Conservation (phyloP, 2,329 filamentous ascomycete species). For the Didymella glomerata region DNA sequence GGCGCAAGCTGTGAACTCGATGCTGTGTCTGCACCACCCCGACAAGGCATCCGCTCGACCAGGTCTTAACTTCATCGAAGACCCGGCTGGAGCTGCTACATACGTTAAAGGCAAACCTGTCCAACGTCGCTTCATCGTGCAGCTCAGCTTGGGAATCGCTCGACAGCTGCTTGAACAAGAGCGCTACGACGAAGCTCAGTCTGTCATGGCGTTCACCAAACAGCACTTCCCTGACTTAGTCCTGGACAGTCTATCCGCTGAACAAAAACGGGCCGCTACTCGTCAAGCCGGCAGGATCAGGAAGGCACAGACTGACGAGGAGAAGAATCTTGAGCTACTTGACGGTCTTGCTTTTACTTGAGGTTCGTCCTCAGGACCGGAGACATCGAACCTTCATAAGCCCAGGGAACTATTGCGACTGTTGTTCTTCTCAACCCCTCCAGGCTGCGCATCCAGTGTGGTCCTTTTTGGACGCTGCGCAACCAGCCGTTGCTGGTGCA, state of each 20-base stretch:
- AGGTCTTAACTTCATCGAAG: constrained; percentile 38
- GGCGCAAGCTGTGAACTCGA: constrained; percentile 34
- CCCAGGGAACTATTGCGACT: background rate
- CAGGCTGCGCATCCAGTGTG: background rate
- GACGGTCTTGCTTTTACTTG: constrained; percentile 36
- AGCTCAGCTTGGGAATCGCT: constrained; percentile 43
- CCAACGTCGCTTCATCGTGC: constrained; percentile 37
- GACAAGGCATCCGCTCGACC: constrained; percentile 27
- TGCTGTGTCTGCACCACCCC: constrained; percentile 46
- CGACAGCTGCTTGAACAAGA: constrained; percentile 42
- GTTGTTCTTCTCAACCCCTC: background rate
- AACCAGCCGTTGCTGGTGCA: background rate
- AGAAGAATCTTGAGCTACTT: constrained; percentile 38
- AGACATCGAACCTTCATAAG: background rate
- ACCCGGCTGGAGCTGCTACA: constrained; percentile 29
- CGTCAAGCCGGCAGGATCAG: constrained; percentile 6
- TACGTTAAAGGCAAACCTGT: constrained; percentile 20
- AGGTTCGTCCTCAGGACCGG: background rate
- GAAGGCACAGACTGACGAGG: constrained; percentile 22
- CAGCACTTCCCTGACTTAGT: constrained; percentile 46
- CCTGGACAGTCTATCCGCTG: constrained; percentile 23
- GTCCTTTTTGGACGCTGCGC: background rate
- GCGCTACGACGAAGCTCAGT: constrained; percentile 39
- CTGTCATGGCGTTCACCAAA: constrained; percentile 42
- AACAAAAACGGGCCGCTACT: constrained; percentile 4